These are phyloP conservation scores for Arthrobotrys musiformis DNA, from an alignment of 2,329 filamentous ascomycete genomes.

Conservation along the genomic window DNA sequence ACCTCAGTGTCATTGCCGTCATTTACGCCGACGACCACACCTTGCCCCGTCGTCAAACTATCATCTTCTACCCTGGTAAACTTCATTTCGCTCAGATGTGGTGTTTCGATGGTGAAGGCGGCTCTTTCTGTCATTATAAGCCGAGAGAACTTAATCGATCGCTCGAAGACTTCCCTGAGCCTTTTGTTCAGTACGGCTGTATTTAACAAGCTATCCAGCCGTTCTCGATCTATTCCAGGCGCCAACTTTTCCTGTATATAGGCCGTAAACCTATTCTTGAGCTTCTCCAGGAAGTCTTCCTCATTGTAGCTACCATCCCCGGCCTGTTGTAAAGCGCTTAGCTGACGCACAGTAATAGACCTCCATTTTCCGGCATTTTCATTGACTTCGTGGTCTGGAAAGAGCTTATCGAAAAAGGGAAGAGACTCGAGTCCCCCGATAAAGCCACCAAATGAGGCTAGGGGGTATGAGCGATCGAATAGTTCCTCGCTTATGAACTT, in stretches of 20 bases:
- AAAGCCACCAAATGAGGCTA: neutral
- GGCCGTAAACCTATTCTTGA: neutral
- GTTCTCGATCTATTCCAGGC: neutral
- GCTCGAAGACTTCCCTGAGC: neutral
- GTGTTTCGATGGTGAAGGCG: neutral
- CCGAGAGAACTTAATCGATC: neutral
- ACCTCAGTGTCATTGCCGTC: neutral
- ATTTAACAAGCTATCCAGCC: neutral
- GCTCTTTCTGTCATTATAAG: conserved; percentile 8
- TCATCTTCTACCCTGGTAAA: neutral
- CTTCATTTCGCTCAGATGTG: neutral
- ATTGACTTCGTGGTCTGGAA: conserved; percentile 17
- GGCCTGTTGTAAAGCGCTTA: neutral
- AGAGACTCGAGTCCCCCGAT: neutral
- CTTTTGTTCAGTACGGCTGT: neutral
- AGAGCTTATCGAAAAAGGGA: neutral
- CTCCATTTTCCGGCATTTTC: conserved; percentile 9
- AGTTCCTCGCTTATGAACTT: neutral
- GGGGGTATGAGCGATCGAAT: neutral
- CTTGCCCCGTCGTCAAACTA: neutral
- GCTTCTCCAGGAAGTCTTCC: neutral
- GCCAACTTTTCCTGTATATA: neutral
- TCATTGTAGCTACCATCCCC: neutral
- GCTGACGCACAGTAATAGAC: conserved; percentile 13
- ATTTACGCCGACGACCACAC: neutral